phyloP scores from a whole-genome alignment of 2,329 filamentous ascomycete species.

The Harringtonia lauricola region DNA sequence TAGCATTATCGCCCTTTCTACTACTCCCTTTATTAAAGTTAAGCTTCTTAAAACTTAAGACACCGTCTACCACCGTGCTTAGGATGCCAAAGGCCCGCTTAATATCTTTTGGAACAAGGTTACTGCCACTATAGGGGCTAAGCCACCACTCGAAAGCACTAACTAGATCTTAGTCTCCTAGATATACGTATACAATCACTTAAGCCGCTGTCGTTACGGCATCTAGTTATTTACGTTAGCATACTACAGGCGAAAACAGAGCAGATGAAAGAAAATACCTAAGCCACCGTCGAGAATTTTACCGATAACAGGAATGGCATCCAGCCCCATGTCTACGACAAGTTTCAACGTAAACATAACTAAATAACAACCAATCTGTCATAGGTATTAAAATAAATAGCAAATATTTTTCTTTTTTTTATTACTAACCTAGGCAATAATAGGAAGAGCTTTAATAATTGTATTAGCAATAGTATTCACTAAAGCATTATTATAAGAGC shows the following conservation, averaged over 20 bases:
- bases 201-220: constrained; percentile 3
- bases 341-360: constrained; percentile 11
- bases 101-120: constrained; percentile 12
- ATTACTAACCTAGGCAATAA: constrained; percentile 8
- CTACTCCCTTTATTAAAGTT: constrained; percentile 11
- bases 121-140: constrained; percentile 9
- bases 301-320: constrained; percentile 1
- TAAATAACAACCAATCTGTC: constrained; percentile 6
- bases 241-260: background rate
- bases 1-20: constrained; percentile 9
- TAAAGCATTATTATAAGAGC: constrained; percentile 9
- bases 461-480: constrained; percentile 6
- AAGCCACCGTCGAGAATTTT: constrained; percentile 2
- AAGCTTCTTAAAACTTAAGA: constrained; percentile 8
- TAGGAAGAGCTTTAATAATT: constrained; percentile 8
- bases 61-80: constrained; percentile 5
- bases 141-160: constrained; percentile 12
- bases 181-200: constrained; percentile 8
- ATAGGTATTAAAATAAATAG: background rate
- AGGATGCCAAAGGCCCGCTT: constrained; percentile 12
- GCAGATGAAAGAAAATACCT: background rate
- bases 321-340: constrained; percentile 6
- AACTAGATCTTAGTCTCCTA: constrained; percentile 7
- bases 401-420: background rate
- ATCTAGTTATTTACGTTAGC: background rate